These are phyloP conservation scores for Suillus americanus DNA, from an alignment of 768 basidiomycete genomes.

Conservation along the genomic window DNA sequence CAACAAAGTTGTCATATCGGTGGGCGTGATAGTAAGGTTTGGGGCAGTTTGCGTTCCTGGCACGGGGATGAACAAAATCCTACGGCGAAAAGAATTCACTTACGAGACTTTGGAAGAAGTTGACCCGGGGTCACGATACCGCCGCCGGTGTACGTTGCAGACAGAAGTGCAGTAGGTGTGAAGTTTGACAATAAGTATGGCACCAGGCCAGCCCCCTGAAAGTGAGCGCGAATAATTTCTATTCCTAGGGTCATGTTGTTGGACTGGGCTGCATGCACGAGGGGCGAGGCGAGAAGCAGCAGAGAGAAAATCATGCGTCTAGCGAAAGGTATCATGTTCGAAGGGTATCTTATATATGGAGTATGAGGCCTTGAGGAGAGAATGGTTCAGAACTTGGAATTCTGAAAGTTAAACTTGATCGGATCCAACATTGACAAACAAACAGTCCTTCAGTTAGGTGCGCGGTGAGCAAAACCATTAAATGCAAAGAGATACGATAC, in stretches of 20 bases:
- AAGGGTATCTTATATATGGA: conserved; percentile 2
- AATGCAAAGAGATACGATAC: conserved; percentile 20
- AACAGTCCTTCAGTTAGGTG: conserved; percentile 6
- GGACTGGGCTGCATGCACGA: conserved; percentile 39
- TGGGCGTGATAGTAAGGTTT: conserved; percentile 48
- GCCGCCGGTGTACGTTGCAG: conserved; percentile 48
- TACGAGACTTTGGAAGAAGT: conserved; percentile 53
- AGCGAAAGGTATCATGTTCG: background rate
- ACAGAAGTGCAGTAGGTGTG: conserved; percentile 56
- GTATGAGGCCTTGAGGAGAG: background rate
- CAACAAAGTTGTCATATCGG: conserved; percentile 46
- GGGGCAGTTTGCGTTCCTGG: conserved; percentile 61
- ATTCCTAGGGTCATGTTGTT: conserved; percentile 44
- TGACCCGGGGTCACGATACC: conserved; percentile 59
- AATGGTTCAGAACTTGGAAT: conserved; percentile 1
- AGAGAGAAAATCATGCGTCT: conserved; percentile 20
- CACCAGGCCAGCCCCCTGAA: conserved; percentile 57
- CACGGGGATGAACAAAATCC: background rate
- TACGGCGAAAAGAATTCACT: conserved; percentile 27
- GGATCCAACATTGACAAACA: conserved; percentile 5
- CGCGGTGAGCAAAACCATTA: conserved; percentile 7
- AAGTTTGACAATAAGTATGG: conserved; percentile 64
- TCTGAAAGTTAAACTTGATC: background rate
- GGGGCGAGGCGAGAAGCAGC: conserved; percentile 15
- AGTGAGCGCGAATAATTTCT: conserved; percentile 67